Conservation (phyloP, 305 asterid species). For the Solanum hybrid region DNA sequence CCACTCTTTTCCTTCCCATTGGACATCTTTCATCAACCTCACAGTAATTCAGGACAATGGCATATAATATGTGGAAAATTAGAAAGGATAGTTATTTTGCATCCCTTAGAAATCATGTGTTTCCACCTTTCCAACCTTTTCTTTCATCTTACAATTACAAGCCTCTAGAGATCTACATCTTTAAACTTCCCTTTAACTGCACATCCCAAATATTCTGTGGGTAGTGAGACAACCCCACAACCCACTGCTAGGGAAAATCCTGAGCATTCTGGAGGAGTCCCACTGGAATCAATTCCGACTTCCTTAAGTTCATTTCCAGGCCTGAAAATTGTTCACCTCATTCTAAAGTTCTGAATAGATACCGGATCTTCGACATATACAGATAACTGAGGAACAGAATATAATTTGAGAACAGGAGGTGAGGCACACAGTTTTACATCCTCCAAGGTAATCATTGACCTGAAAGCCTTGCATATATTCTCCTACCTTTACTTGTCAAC, state of each 20-base stretch:
- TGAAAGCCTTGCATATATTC: background rate
- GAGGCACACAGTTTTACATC: background rate
- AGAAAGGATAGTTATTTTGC: background rate
- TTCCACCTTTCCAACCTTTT: background rate
- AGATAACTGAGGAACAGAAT: background rate
- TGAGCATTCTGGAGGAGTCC: background rate
- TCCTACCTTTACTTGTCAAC: background rate
- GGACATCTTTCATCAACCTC: background rate
- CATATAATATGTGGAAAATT: background rate
- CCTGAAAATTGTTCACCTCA: background rate
- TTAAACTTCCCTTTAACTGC: background rate
- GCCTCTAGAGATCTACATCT: background rate
- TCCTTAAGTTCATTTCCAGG: background rate
- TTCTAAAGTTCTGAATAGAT: background rate
- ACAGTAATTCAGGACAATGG: background rate
- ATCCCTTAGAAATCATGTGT: background rate
- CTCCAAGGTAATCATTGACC: background rate
- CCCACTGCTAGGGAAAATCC: background rate
- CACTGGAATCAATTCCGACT: background rate
- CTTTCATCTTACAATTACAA: background rate
- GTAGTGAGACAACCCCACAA: background rate
- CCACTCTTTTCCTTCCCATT: background rate
- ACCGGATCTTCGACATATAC: background rate
- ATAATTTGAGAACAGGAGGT: background rate
- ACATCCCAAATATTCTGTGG: background rate